Evolutionary conservation across 495 filamentous ascomycete species (phyloP), one percentile per base, ranked within the genome.

Genomic region (Glutinoglossum americanum): DNA sequence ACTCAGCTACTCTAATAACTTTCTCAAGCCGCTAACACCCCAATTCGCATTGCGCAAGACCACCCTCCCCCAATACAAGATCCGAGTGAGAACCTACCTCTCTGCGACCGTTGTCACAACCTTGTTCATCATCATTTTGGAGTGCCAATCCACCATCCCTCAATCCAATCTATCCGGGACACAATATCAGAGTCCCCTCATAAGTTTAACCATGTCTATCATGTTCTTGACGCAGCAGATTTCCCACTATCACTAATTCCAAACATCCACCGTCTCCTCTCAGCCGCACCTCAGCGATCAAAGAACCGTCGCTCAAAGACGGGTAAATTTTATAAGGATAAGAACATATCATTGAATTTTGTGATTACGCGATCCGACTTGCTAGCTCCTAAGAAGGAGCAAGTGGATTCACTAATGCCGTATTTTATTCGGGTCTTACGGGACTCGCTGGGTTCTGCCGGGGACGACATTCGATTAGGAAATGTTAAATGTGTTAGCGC

Each of bases 201-300:
- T 66, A 86, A 82, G 64, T 72, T 82, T 61, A 97, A 97, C 65
- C 89, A 94, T 62, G 78, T 99, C 57, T 99, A 96, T 67, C 89
- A 96, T 67, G 75, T 99, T n/a, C 64, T 97, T n/a, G 92, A 99
- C 64, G 92, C 92, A 4, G 93, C 89, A 17, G 92, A 99, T 65
- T 95, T 99, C 61, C 92, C 92, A 23, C 81, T 99, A 74, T 94
- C 90, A 1, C 66, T 99, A 10, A 68, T 94, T 7, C 81, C 84
- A 1, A 74, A 77, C 45, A 73, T 87, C 23, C 73, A 78, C 51
- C 63, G 65, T 35, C 69, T 74, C 17, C 73, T 97, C 0, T 71
- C 77, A 1, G 61, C 83, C 0, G 73, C 79, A 54, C 78, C 80
- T 10, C 74, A 86, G 59, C 78, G 89, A 57, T 82, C 85, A 0